Base-by-base conservation (phyloP, 768 basidiomycete genomes). In the Hypholoma fasciculare region DNA sequence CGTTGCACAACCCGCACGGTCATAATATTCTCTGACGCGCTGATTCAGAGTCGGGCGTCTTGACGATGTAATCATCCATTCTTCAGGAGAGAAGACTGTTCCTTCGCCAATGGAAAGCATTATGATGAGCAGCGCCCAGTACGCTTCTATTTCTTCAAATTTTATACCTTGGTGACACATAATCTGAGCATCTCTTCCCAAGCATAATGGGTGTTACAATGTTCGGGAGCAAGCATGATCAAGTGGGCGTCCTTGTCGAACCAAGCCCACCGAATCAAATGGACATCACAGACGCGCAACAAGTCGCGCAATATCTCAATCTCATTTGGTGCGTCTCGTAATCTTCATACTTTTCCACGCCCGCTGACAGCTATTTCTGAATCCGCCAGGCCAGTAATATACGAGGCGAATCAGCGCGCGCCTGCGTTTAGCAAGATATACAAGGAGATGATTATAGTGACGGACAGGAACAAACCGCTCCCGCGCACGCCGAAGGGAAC, bases 401-500 rank as follows among this genome's bases (percentile, higher is more conserved):
- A 80, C 37, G 75, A 79, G 38, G 80, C 79, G 4, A 83, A 82
- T 63, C 69, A 67, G 51, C 65, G 71, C 26, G 74, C 75, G 3
- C 81, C 82, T 0, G 58, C 70, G 1, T 80, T 76, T 57, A 78
- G 77, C 55, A 71, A 76, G 27, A 73, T 82, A 12, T 82, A 82
- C 68, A 80, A 80, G 54, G 79, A 85, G 63, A 78, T 84, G 76
- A 78, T 85, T 47, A 49, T 84, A 48, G 70, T 83, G 11, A 70
- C 80, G 0, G 59, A 62, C 0, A 64, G 66, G 2, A 65, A 64
- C 11, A 75, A 74, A 20, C 82, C 79, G 1, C 70, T 85, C 57
- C 66, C 76, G 19, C 76, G 78, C 30, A 69, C 78, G 1, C 76
- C 73, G 0, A 86, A 85, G 64, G 80, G 81, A 1, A 82, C 81